Conservation (phyloP, 768 basidiomycete species). For the Leccinum longicurvipes region DNA sequence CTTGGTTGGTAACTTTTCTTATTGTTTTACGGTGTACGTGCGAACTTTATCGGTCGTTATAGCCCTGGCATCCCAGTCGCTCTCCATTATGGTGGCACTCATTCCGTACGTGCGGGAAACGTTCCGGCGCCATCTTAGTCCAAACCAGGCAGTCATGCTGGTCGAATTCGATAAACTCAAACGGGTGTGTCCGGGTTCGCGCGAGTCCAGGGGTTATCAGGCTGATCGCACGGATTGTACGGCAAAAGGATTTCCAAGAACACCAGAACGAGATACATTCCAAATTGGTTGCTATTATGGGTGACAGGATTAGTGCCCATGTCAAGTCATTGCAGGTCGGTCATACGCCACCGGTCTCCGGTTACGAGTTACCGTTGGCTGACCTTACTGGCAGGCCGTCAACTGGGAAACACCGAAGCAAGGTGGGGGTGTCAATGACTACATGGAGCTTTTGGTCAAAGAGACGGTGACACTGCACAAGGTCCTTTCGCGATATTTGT, state of each 20-base stretch:
- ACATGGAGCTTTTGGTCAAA: constrained; percentile 90
- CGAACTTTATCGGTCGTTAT: constrained; percentile 16
- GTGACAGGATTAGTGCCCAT: constrained; percentile 85
- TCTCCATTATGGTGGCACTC: constrained; percentile 90
- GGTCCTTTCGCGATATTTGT: constrained; percentile 88
- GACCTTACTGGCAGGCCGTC: constrained; percentile 48
- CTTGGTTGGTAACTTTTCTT: constrained; percentile 54
- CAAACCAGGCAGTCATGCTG: constrained; percentile 94
- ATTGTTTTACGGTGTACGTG: constrained; percentile 15
- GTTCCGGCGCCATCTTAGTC: constrained; percentile 88
- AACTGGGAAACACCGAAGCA: constrained; percentile 71
- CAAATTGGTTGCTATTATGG: constrained; percentile 98
- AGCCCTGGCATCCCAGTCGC: constrained; percentile 95
- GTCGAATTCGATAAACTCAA: constrained; percentile 98
- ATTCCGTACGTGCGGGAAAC: constrained; percentile 96
- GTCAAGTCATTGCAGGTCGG: constrained; percentile 76
- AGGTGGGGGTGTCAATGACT: constrained; percentile 70
- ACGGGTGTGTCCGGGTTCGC: constrained; percentile 55
- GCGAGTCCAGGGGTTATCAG: not conserved
- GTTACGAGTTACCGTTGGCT: constrained; percentile 2
- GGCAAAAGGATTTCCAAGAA: constrained; percentile 87
- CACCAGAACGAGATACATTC: constrained; percentile 99
- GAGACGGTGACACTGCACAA: constrained; percentile 96
- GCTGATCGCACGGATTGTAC: constrained; percentile 1
- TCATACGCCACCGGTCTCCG: constrained; percentile 9